Conservation (phyloP, 2,329 filamentous ascomycete genomes). For the Cladorrhinum sp. region DNA sequence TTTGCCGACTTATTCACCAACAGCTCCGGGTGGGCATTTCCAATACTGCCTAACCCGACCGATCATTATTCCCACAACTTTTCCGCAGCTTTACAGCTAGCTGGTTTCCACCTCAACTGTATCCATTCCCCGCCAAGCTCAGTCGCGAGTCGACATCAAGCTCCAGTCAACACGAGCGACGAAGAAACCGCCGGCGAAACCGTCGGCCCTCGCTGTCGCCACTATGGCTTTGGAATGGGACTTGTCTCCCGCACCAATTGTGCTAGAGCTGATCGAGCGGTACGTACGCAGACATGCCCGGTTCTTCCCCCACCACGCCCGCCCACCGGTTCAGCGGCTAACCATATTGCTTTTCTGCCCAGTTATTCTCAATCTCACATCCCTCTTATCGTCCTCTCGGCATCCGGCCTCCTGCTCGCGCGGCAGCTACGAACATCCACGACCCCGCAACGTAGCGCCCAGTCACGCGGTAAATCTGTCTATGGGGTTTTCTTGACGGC, state of each 20-base stretch:
- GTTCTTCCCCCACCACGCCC: neutral
- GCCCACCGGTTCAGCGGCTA: neutral
- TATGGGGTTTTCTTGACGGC: conserved; percentile 3
- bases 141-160: neutral
- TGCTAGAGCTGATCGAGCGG: conserved; percentile 9
- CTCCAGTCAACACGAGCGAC: neutral
- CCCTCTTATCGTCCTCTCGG: conserved; percentile 9
- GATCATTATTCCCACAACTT: neutral
- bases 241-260: neutral
- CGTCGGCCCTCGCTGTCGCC: conserved; percentile 5
- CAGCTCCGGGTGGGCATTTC: neutral
- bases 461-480: neutral
- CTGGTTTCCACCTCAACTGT: neutral
- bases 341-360: neutral
- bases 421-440: conserved; percentile 5
- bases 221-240: conserved; percentile 11
- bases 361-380: conserved; percentile 12
- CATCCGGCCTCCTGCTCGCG: conserved; percentile 10
- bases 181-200: conserved; percentile 4
- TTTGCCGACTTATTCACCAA: neutral
- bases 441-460: conserved; percentile 1
- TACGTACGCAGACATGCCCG: conserved; percentile 3
- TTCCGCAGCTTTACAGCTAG: neutral
- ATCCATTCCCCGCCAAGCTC: neutral
- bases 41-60: neutral